A percentile compares a stretch with the other conserved stretches of the same genome.
Evolutionary conservation across 805 yeast species (phyloP).

Genomic region (Saturnispora saitoi): DNA sequence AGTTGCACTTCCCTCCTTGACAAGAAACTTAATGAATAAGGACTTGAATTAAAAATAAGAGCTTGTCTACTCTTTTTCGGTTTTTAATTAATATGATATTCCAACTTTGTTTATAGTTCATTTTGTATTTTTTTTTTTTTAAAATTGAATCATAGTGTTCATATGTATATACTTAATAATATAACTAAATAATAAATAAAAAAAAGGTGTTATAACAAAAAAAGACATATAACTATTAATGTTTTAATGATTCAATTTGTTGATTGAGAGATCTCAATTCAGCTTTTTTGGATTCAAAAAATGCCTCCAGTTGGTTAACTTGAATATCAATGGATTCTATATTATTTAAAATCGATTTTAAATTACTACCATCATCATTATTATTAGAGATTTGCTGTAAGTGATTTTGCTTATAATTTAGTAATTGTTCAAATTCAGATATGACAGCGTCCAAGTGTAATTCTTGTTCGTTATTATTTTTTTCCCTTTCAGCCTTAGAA

Average conservation of each 20-base stretch:
- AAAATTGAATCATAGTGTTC: not conserved
- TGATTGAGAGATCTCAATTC: slow-evolving; percentile 47
- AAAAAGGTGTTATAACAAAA: not conserved
- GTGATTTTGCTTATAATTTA: slow-evolving; percentile 66
- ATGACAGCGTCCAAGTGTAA: slow-evolving; percentile 28
- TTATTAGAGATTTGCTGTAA: slow-evolving; percentile 33
- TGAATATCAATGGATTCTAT: slow-evolving; percentile 69
- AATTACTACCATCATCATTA: slow-evolving; percentile 24
- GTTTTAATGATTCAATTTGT: slow-evolving; percentile 25
- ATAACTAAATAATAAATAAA: not conserved
- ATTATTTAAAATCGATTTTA: slow-evolving; percentile 50
- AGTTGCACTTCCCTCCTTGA: slow-evolving; percentile 96
- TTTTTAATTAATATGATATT: not conserved
- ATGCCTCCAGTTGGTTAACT: slow-evolving; percentile 62
- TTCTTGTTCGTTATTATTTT: slow-evolving; percentile 28
- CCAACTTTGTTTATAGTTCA: not conserved
- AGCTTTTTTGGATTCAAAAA: slow-evolving; percentile 47
- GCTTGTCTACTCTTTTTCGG: not conserved
- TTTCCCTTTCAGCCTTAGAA: slow-evolving; percentile 43
- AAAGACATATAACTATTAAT: not conserved
- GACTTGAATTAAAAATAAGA: slow-evolving; percentile 47
- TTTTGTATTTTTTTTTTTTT: not conserved
- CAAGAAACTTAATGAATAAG: slow-evolving; percentile 76
- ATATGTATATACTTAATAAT: not conserved
- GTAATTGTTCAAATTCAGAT: slow-evolving; percentile 72